Conservation (phyloP, 495 filamentous ascomycete species). For the Penicillium tannophilum region DNA sequence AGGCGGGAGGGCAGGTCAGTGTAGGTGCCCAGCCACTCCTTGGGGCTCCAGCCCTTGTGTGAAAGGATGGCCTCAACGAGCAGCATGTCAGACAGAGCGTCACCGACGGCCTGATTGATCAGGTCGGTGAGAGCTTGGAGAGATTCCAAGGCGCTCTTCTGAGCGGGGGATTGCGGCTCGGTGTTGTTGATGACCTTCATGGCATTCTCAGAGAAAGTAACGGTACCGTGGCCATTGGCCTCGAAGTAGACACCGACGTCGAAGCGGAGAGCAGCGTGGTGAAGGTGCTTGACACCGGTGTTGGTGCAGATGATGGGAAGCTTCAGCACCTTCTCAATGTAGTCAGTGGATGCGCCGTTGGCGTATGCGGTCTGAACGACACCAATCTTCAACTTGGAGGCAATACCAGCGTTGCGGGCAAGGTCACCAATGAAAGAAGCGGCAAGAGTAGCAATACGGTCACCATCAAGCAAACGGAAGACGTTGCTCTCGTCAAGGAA, state of each 20-base stretch:
- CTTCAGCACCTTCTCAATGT: constrained; percentile 83
- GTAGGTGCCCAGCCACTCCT: constrained; percentile 93
- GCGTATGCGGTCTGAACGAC: constrained; percentile 98
- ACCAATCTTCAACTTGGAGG: constrained; percentile 79
- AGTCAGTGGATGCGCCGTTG: constrained; percentile 92
- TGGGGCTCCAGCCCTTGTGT: constrained; percentile 87
- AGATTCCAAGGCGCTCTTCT: constrained; percentile 79
- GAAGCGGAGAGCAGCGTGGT: constrained; percentile 88
- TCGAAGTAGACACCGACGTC: constrained; percentile 98
- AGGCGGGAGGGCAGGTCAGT: constrained; percentile 96
- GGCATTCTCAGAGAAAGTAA: constrained; percentile 86
- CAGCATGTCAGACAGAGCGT: constrained; percentile 94
- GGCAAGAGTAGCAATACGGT: constrained; percentile 93
- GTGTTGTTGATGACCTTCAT: constrained; percentile 72
- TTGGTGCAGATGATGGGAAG: constrained; percentile 90
- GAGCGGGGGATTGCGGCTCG: constrained; percentile 86
- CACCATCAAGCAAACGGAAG: constrained; percentile 92
- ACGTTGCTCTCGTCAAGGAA: constrained; percentile 77
- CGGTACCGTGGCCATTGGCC: constrained; percentile 96
- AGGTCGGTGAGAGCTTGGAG: constrained; percentile 80
- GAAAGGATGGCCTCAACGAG: constrained; percentile 94
- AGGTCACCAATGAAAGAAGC: constrained; percentile 94
- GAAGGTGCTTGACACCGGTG: constrained; percentile 95
- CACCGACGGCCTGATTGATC: constrained; percentile 97
- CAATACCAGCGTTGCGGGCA: constrained; percentile 73